phyloP scores from a whole-genome alignment of 2,329 filamentous ascomycete genomes.

The Aspergillus flavus region DNA sequence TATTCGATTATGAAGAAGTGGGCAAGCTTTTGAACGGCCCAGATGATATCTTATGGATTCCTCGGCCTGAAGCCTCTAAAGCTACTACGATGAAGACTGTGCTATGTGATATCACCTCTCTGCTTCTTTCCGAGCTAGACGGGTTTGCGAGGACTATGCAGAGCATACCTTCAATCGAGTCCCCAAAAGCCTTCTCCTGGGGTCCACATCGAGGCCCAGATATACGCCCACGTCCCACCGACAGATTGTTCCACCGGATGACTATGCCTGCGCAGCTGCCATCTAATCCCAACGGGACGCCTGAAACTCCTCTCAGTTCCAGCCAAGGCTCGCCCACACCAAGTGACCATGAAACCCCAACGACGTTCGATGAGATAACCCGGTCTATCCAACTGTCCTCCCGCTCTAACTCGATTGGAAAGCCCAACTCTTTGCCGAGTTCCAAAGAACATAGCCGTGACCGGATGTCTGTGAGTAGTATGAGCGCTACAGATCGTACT shows the following conservation, averaged over 20 bases:
- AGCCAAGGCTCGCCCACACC: constrained; percentile 39
- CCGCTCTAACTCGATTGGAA: constrained; percentile 42
- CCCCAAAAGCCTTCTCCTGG: constrained; percentile 60
- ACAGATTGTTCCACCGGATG: constrained; percentile 71
- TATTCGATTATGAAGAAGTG: constrained; percentile 72
- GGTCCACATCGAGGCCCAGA: constrained; percentile 54
- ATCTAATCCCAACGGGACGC: constrained; percentile 45
- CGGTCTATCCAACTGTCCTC: constrained; percentile 45
- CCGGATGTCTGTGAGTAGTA: constrained; percentile 66
- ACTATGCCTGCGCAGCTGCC: constrained; percentile 70
- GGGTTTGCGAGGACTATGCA: constrained; percentile 73
- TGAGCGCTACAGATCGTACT: constrained; percentile 75
- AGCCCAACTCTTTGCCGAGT: constrained; percentile 39
- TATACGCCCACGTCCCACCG: constrained; percentile 47
- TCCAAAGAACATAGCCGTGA: constrained; percentile 61
- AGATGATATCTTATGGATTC: constrained; percentile 72
- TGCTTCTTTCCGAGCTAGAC: constrained; percentile 75
- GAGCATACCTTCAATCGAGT: constrained; percentile 74
- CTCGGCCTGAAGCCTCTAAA: constrained; percentile 67
- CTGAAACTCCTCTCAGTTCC: constrained; percentile 43
- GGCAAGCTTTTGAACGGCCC: constrained; percentile 57
- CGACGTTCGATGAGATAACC: constrained; percentile 58
- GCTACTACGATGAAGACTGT: constrained; percentile 79
- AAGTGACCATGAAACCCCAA: constrained; percentile 48
- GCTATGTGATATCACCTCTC: constrained; percentile 76